Evolutionary conservation across 306 rosid species (phyloP), one percentile per base, ranked within the genome.

Genomic region (cucumber (Cucumis sativus)): DNA sequence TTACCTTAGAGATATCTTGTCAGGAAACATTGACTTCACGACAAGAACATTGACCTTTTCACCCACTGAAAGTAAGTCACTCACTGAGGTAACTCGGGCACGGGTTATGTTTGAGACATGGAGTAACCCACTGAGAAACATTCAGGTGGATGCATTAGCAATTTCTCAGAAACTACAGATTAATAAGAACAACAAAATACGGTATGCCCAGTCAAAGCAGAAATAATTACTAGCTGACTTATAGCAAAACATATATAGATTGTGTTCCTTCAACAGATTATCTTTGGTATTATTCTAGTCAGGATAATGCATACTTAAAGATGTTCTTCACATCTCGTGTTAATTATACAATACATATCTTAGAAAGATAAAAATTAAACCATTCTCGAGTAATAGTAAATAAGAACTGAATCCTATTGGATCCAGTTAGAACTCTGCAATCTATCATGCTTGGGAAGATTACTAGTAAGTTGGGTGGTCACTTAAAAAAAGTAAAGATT

Each of bases 1-100:
- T 72, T 89, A 95, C 99, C 99, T 95, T 59, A 95, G 66, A 85
- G 96, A 83, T 80, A 95, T 95, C 87, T 95, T 95, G 40, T 82
- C 91, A 37, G 99, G 97, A 84, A 89, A 89, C 87, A 88, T 81
- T 1, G 97, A 92, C 88, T 77, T 95, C 86, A 88, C 87, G 17
- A 95, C 99, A 61, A 95, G 87, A 88, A 88, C 97, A 87, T 87
- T 92, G 45, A 95, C 89, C 61, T 87, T 83, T 80, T 95, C 97
- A 23, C 85, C 91, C 43, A 88, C 88, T 9, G 91, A 72, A 80
- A 95, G 93, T 78, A 89, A n/a, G 88, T 92, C 92, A 13, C 84
- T 79, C 79, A 89, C 96, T 23, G 97, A 88, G 75, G 86, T 81
- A 75, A 95, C 56, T 84, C 87, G 87, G 30, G 81, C 89, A 49